These are phyloP conservation scores for Ophidiomyces ophidiicola DNA, from an alignment of 2,329 filamentous ascomycete genomes.

Conservation along the genomic window DNA sequence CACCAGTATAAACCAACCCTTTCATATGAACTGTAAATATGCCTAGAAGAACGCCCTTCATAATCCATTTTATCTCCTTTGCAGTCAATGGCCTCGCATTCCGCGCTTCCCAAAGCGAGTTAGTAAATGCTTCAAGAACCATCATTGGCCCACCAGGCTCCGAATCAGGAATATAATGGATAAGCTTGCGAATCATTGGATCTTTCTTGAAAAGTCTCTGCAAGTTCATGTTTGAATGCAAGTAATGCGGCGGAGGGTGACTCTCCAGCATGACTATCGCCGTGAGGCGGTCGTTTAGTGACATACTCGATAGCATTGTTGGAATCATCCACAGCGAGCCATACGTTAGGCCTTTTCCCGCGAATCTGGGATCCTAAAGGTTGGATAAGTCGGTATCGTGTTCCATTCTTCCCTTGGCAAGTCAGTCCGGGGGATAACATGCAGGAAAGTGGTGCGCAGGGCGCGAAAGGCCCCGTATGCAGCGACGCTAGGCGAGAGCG, in stretches of 20 bases:
- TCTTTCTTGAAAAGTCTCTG: conserved; percentile 14
- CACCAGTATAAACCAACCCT: conserved; percentile 14
- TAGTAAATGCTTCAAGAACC: conserved; percentile 14
- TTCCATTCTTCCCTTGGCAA: conserved; percentile 11
- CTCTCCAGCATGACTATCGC: background rate
- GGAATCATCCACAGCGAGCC: conserved; percentile 11
- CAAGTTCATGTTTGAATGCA: conserved; percentile 15
- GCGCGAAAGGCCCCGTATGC: too few species aligned
- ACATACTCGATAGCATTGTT: conserved; percentile 10
- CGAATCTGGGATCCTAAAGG: conserved; percentile 11
- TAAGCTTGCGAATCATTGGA: conserved; percentile 13
- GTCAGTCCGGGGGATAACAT: conserved; percentile 9
- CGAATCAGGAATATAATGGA: conserved; percentile 10
- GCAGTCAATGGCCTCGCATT: conserved; percentile 13
- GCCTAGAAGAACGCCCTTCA: conserved; percentile 14
- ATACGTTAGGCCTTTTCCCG: conserved; percentile 10
- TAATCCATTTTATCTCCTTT: conserved; percentile 16
- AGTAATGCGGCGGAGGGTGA: conserved; percentile 5
- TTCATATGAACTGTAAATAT: conserved; percentile 17
- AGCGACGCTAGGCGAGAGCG: too few species aligned
- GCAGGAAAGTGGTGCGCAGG: conserved; percentile 10
- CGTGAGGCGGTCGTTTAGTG: conserved; percentile 12
- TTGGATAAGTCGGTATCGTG: conserved; percentile 11
- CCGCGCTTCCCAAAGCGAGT: conserved; percentile 16
- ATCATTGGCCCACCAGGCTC: background rate